Percentiles rank a stretch among this genome's conserved stretches.
Evolutionary conservation across 306 rosid genomes (phyloP).

Genomic region (peach (Prunus persica)): Prunus_persica_NCBIv2 NC_034013.1:1691001-1691500

Average conservation of each 20-base stretch:
- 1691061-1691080: constrained; percentile 60
- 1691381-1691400: neutral
- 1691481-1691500: constrained; percentile 41
- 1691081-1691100: constrained; percentile 62
- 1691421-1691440: constrained; percentile 60
- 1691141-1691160: neutral
- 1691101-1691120: constrained; percentile 95
- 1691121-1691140: constrained; percentile 74
- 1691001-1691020: constrained; percentile 75
- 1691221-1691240: constrained; percentile 73
- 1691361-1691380: neutral
- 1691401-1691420: neutral
- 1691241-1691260: constrained; percentile 58
- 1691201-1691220: neutral
- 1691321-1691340: no score
- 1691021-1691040: constrained; percentile 99
- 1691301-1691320: neutral
- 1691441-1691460: constrained; percentile 77
- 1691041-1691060: constrained; percentile 80
- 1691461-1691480: constrained; percentile 67
- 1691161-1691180: neutral
- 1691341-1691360: neutral
- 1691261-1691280: constrained; percentile 57
- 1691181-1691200: no score
- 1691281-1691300: constrained; percentile 58